phyloP scores from a whole-genome alignment of 148 eudicot genomes.

The Agrostemma githago region DNA sequence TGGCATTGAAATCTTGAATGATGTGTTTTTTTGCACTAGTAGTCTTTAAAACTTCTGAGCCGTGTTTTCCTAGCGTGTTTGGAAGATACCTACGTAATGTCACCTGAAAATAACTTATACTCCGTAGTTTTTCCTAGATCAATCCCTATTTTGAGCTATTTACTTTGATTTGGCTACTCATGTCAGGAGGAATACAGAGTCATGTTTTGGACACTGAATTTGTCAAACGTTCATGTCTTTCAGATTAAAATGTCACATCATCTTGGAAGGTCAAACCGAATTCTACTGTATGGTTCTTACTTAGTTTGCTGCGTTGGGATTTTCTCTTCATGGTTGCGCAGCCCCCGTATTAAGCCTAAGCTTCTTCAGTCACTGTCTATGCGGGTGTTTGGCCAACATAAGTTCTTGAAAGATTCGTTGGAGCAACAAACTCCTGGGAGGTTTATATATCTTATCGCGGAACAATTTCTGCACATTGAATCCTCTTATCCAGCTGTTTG shows the following conservation, averaged over 20 bases:
- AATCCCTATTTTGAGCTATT: not conserved
- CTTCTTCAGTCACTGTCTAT: not conserved
- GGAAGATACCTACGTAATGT: not conserved
- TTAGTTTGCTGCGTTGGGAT: not conserved
- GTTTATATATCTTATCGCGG: no score
- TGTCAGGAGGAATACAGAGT: not conserved
- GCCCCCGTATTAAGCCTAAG: not conserved
- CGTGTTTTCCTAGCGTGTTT: not conserved
- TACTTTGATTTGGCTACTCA: not conserved
- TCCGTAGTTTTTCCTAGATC: not conserved
- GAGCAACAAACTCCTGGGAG: not conserved
- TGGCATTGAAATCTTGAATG: not conserved
- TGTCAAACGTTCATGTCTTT: not conserved
- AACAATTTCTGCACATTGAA: no score
- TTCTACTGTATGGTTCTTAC: no score
- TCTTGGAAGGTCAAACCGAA: no score
- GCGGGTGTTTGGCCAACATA: not conserved
- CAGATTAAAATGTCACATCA: not conserved
- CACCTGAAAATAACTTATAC: not conserved
- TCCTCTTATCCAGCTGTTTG: no score
- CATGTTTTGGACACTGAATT: not conserved
- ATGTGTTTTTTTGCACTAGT: not conserved
- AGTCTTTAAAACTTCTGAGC: not conserved
- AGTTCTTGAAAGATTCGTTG: not conserved
- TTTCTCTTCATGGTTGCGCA: not conserved